Evolutionary conservation across 352 stramenopile genomes (phyloP), one percentile per base, ranked within the genome.

Genomic region (Phytopythium montanum): DNA sequence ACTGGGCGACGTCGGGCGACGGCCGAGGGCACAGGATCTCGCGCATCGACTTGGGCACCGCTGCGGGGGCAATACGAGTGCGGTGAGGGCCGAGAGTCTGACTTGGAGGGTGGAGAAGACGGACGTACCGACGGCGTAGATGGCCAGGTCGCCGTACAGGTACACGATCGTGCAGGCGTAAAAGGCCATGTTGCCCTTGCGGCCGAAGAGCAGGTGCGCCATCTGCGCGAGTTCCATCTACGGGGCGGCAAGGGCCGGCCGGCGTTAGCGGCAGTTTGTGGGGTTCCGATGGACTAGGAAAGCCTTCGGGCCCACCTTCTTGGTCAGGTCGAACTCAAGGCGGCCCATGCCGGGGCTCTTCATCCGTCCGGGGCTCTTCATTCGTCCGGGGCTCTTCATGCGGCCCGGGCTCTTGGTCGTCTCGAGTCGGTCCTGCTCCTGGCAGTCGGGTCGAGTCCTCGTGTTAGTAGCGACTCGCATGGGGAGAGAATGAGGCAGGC

Each of bases 221-320:
- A 95, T 94, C 51, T 92, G 77, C 18, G 86, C 84, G 28, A 95
- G 60, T 62, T 95, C 86, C 77, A 93, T 88, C 84, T 95, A 59
- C 58, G n/a, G 9, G 9, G 4, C 12, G 29, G 8, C 1, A 21
- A 46, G 16, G 25, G 4, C 5, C 39, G n/a, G 18, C 21, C 18
- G 2, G n/a, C 26, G 33, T 38, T 14, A 38, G 33, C 25, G n/a
- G n/a, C n/a, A n/a, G n/a, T n/a, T n/a, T n/a, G n/a, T n/a, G n/a
- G n/a, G n/a, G n/a, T n/a, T n/a, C n/a, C n/a, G n/a, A n/a, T n/a
- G n/a, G n/a, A n/a, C n/a, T n/a, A n/a, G n/a, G n/a, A n/a, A n/a
- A n/a, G n/a, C n/a, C n/a, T n/a, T n/a, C n/a, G 33, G 33, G 0
- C 52, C 16, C 48, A 87, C 83, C 79, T 93, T 93, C 52, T 85